These are phyloP conservation scores for Globisporangium emineosum DNA, from an alignment of 352 stramenopile species.

Conservation along the genomic window DNA sequence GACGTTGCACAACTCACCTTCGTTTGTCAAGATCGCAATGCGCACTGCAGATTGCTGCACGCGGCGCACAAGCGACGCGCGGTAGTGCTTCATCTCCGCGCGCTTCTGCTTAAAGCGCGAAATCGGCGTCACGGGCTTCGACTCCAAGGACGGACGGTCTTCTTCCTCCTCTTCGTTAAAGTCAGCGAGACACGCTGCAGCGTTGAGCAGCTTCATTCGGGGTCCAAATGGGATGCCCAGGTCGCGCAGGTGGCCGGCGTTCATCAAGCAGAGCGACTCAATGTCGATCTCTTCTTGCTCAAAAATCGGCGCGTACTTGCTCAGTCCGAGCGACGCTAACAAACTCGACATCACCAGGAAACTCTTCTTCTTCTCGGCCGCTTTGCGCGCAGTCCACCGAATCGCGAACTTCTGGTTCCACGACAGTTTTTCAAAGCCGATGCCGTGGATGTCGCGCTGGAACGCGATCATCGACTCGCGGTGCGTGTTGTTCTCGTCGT, in stretches of 20 bases:
- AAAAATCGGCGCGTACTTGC: slow-evolving; percentile 84
- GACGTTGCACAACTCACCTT: slow-evolving; percentile 84
- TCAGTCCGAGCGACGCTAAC: slow-evolving; percentile 67
- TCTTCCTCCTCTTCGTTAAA: slow-evolving; percentile 82
- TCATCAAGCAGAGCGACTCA: slow-evolving; percentile 85
- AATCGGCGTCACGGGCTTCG: slow-evolving; percentile 63
- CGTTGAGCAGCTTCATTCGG: slow-evolving; percentile 84
- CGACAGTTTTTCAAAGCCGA: slow-evolving; percentile 82
- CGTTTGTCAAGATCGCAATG: slow-evolving; percentile 82
- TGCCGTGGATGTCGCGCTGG: slow-evolving; percentile 81
- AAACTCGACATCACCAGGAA: slow-evolving; percentile 85
- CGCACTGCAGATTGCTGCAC: slow-evolving; percentile 85
- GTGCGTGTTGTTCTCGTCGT: slow-evolving; percentile 76
- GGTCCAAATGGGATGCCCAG: slow-evolving; percentile 81
- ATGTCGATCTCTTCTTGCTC: slow-evolving; percentile 89
- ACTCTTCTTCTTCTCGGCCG: slow-evolving; percentile 87
- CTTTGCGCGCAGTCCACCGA: slow-evolving; percentile 75
- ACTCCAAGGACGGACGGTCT: slow-evolving; percentile 62
- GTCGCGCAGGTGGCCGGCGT: slow-evolving; percentile 77
- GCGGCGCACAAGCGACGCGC: slow-evolving; percentile 75
- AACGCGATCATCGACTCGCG: slow-evolving; percentile 83
- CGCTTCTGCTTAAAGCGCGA: slow-evolving; percentile 77
- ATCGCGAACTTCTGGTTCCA: slow-evolving; percentile 86
- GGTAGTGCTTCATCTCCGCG: slow-evolving; percentile 85
- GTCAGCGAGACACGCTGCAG: slow-evolving; percentile 74